Evolutionary conservation across 31 red algal genomes (phyloP), one percentile per base, ranked within the genome.

Genomic region (Asparagopsis taxiformis): DNA sequence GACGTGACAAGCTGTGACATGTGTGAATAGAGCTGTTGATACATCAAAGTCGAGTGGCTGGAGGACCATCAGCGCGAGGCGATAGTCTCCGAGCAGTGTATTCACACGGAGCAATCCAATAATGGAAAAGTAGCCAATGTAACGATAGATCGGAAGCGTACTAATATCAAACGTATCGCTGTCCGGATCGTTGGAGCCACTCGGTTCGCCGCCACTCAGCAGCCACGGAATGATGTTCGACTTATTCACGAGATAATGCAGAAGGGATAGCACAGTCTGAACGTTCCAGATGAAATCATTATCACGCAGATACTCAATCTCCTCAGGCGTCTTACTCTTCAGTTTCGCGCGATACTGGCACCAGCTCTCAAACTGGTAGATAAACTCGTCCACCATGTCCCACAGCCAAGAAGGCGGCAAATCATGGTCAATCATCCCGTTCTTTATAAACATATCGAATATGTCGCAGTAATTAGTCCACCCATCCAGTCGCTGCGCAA

Each of bases 351-450:
- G 75, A 55, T 90, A 98, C 25, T 90, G 91, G 70, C 90, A 93
- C 83, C 90, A 98, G 32, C 68, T 82, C 56, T 98, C 95, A 61
- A 90, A 94, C 55, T 98, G 95, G 70, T 98, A 98, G 15, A 98
- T 80, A 67, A 98, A 98, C 91, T 98, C 95, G 55, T 98, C 95
- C 19, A 87, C 76, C 63, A 98, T 89, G 51, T 98, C 95, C 95
- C 95, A 98, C 36, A 98, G 59, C 95, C 95, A 98, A 43, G 92
- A 92, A 17, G 89, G 55, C 7, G 94, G 94, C 50, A 97, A 64
- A 39, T 87, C 77, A 19, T 81, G 36, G 31, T 93, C 88, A 31
- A 84, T 51, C 77, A 97, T 68, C 13, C 72, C 75, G 34, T 86
- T 76, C 25, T 88, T 63, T 10, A 88, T 51, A 53, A 93, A 84